phyloP scores from a whole-genome alignment of 2,329 filamentous ascomycete genomes.

The Aureobasidium musti region DNA sequence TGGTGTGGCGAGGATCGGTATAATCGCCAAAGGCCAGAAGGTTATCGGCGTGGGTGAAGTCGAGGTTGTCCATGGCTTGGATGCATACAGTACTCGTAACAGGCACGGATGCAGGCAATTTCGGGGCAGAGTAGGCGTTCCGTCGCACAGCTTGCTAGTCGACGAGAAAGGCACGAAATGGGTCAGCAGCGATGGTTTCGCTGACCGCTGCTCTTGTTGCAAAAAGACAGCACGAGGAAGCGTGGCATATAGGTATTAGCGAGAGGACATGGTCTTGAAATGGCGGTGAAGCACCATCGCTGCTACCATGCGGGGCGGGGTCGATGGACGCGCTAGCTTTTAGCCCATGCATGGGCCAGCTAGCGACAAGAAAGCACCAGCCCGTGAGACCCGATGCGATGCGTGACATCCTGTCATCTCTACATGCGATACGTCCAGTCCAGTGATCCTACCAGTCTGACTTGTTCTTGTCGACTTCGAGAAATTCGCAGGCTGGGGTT shows the following conservation, averaged over 20 bases:
- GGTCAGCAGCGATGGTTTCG: constrained; percentile 24
- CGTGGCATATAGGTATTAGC: constrained; percentile 27
- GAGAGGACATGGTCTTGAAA: constrained; percentile 13
- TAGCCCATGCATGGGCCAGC: constrained; percentile 23
- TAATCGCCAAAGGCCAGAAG: constrained; percentile 46
- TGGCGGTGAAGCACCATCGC: constrained; percentile 33
- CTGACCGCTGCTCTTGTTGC: constrained; percentile 26
- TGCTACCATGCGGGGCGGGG: constrained; percentile 31
- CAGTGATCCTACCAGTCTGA: background rate
- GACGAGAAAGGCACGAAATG: constrained; percentile 5
- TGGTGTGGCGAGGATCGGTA: constrained; percentile 39
- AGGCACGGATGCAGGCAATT: constrained; percentile 20
- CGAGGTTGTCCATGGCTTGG: constrained; percentile 47
- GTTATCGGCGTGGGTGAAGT: constrained; percentile 44
- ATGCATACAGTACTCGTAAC: constrained; percentile 2
- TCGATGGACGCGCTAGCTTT: constrained; percentile 14
- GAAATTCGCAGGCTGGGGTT: background rate
- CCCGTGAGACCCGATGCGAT: constrained; percentile 6
- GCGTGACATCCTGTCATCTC: constrained; percentile 20
- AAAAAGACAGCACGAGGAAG: constrained; percentile 18
- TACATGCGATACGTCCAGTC: background rate
- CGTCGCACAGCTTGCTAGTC: constrained; percentile 20
- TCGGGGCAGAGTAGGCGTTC: constrained; percentile 9
- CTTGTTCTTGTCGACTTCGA: constrained; percentile 5
- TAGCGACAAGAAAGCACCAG: background rate